Base-by-base conservation (phyloP, 1,284 basidiomycete species). In the Agroathelia rolfsii region DNA sequence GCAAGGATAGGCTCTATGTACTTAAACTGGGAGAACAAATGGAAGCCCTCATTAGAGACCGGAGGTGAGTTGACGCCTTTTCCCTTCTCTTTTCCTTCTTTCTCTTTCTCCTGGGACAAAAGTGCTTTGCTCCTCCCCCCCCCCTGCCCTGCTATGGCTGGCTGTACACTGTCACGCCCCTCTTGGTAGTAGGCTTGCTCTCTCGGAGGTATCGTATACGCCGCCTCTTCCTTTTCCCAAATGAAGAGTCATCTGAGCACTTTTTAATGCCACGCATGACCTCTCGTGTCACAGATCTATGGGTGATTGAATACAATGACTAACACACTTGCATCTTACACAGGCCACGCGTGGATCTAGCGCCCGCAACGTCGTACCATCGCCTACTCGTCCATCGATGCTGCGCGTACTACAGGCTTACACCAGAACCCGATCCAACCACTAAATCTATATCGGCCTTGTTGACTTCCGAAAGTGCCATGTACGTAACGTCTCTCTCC, bases 1-100 rank as follows among this genome's bases (percentile, higher is more conserved):
- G 76, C 64, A 88, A 88, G 59, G 84, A 88, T 54, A 68, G 84
- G 47, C 64, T 88, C 39, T 88, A 79, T 51, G 82, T 88, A 26
- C 59, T 88, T 45, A 85, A 82, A 61, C 66, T 86, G 13, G 85
- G 81, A 38, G 84, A 87, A 56, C 64, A 64, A 44, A 82, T 88
- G 71, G 84, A 88, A 55, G 57, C 56, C 32, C 64, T 88, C 49
- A 81, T 88, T 48, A 68, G 53, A 38, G 82, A 85, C 50, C 69
- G 66, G 47, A 73, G 69, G 77, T 81, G 43, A 41, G 75, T 67
- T 21, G 42, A 42, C 27, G 8, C 23, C 5, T 22, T 22, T 28
- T 24, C 17, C 22, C 22, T 26, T 28, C 12, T 16, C 20, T 15
- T 21, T 37, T 34, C 27, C 12, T 39, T 30, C n/a, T 20, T 41